phyloP scores from a whole-genome alignment of 495 filamentous ascomycete species.

The Penicillium coffeae region DNA sequence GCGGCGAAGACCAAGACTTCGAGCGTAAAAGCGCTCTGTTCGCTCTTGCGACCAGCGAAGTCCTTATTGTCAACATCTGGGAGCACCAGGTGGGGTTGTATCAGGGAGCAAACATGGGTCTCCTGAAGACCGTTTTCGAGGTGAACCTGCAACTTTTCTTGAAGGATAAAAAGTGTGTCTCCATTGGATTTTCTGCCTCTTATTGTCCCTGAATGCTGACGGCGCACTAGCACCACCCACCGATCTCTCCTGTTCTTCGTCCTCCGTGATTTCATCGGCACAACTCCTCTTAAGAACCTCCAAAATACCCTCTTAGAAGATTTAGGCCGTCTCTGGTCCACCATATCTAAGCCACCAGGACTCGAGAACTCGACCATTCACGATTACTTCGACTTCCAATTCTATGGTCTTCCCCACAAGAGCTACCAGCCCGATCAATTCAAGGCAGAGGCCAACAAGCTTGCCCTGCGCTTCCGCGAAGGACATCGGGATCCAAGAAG shows the following conservation, averaged over 20 bases:
- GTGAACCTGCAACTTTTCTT: constrained; percentile 95
- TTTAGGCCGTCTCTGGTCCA: constrained; percentile 83
- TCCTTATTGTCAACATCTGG: constrained; percentile 98
- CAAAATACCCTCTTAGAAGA: constrained; percentile 88
- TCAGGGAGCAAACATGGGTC: constrained; percentile 97
- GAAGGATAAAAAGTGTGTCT: constrained; percentile 80
- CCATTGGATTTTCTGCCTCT: background rate
- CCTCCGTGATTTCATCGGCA: constrained; percentile 92
- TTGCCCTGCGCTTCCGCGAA: constrained; percentile 76
- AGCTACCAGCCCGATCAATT: constrained; percentile 95
- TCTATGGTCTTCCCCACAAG: constrained; percentile 93
- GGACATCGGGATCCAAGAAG: constrained; percentile 64
- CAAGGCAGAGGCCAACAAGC: constrained; percentile 68
- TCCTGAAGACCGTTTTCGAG: constrained; percentile 97
- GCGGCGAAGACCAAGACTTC: constrained; percentile 98
- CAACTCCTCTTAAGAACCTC: constrained; percentile 81
- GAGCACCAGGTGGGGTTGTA: constrained; percentile 98
- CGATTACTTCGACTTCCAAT: constrained; percentile 98
- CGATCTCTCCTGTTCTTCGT: constrained; percentile 96
- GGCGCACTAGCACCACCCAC: constrained; percentile 64
- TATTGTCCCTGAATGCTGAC: constrained; percentile 21
- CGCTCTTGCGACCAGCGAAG: constrained; percentile 94
- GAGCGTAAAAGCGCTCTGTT: constrained; percentile 97
- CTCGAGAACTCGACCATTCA: constrained; percentile 85
- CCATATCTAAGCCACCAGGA: constrained; percentile 83